Evolutionary conservation across 208 protist species (phyloP), one percentile per base, ranked within the genome.

Genomic region (Leishmania arabica): DNA sequence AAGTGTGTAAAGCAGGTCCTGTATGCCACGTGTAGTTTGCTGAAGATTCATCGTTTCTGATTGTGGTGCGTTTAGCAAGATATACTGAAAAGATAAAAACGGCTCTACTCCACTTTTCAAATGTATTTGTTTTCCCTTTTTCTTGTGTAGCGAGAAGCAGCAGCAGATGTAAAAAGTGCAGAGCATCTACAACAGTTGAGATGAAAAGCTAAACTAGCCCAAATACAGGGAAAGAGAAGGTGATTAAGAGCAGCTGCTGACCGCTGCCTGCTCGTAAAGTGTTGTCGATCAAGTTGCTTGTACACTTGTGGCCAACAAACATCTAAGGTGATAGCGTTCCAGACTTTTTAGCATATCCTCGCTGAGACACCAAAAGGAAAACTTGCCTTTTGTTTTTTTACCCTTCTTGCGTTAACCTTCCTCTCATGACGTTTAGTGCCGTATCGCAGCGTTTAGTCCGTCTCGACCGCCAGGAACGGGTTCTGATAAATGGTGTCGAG

Each of bases 401-500:
- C 31, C 4, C 4, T 60, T 75, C n/a, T 60, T 6, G 21, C 31
- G 4, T 60, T 13, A 75, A 8, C 21, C 7, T 27, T 60, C 3
- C 15, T 34, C 40, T 60, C 51, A 21, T n/a, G 34, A n/a, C 5
- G 37, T 15, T 79, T 85, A 86, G 34, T 82, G 37, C 68, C 68
- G 27, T 8, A 75, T 75, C 11, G 19, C 71, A 62, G 69, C 8
- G 31, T 5, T 72, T 85, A 86, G 34, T 84, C 79, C 27, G 73
- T 78, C 54, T 89, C 75, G 21, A 90, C 74, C 21, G 84, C 88
- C 24, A 95, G 75, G 81, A 97, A 95, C 21, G 94, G 94, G 80
- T 95, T 84, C 72, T 95, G 92, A 78, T 91, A 95, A 34, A 95
- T 75, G 21, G 86, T 88, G 66, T 97, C 94, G 78, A 95, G 89